Evolutionary conservation across 148 eudicot genomes (phyloP), one percentile per base, ranked within the genome.

Genomic region (Arctostaphylos glauca): DNA sequence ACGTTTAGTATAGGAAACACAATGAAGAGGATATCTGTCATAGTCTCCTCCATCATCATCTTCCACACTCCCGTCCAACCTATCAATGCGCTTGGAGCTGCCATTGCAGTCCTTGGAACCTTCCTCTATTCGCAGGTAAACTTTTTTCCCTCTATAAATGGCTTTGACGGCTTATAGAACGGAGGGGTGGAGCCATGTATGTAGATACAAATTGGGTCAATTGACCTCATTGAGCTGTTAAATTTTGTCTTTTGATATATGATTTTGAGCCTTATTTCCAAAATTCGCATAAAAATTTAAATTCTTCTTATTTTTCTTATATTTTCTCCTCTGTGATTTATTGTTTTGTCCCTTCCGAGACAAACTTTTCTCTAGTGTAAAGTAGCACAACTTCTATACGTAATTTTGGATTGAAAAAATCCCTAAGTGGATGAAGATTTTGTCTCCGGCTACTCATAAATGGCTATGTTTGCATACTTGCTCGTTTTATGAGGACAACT

Each of bases 1-100:
- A 92, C 94, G 60, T 92, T 92, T 84, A 92, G 94, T 82, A 83
- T 92, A 68, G 94, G 94, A 19, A 92, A 92, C 82, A 92, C 94
- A 18, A 90, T 92, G 93, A 92, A 92, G 86, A 86, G 94, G 76
- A 90, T 92, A 79, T 89, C 93, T 0, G 93, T 92, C 66, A 92
- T 92, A 25, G 92, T 92, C 60, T 85, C 94, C 25, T 92, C 94
- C 44, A 92, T 92, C 49, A 92, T 92, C 86, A 92, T 92, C 41
- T 92, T 92, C 90, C 87, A 86, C 83, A 92, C 89, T 1, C 94
- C 94, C 1, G 80, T 92, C 56, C 92, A 84, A 73, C 91, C 94
- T 5, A 25, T 92, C 83, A 92, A 92, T 43, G 94, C 94, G 49
- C 80, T 92, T 2, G 94, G 94, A 76, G 93, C 94, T 54, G 92